Base-by-base conservation (phyloP, 495 filamentous ascomycete species). In the Evernia prunastri region DNA sequence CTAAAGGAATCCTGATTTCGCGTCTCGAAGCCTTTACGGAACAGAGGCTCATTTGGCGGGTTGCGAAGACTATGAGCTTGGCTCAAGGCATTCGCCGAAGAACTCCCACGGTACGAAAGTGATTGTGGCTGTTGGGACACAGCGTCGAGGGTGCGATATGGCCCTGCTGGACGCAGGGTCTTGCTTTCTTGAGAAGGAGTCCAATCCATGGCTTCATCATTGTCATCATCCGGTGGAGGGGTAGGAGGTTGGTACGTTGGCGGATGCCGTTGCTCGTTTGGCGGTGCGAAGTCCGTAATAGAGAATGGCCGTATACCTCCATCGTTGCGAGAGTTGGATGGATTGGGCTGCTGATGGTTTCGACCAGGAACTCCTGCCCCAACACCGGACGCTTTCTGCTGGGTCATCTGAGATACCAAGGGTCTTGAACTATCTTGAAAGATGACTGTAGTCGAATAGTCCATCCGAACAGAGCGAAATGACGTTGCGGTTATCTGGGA, bases 131-230 rank as follows among this genome's bases (percentile, higher is more conserved):
- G 72, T 72, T 76, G 61, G 69, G 67, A 57, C 66, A 72, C 39
- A 71, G 66, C 43, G 72, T 69, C 36, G 67, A 67, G 23, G 70
- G 64, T 36, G 70, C 72, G 72, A 59, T 74, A 27, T 29, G 33
- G 75, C 71, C 69, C 70, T 79, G 69, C 80, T 80, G 61, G 81
- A 77, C 56, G 79, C 77, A 70, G 60, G 33, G 23, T 35, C n/a
- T 31, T 72, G 60, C 12, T 81, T 58, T 29, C 81, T 72, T 58
- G 81, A 15, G 86, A 85, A 4, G 91, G 90, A 27, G 86, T 84
- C 91, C 91, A 96, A 65, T 96, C 91, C 91, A 96, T 96, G 17
- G 54, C 53, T 58, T 78, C 75, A 47, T 86, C 77, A 13, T 72
- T 73, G 66, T 83, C 80, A 60, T 82, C 77, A 10, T 77, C 76